A percentile compares a stretch with the other conserved stretches of the same genome.
These are phyloP conservation scores for Cladosporium sp. DNA, from an alignment of 2,329 filamentous ascomycete genomes.

Conservation along the genomic window DNA sequence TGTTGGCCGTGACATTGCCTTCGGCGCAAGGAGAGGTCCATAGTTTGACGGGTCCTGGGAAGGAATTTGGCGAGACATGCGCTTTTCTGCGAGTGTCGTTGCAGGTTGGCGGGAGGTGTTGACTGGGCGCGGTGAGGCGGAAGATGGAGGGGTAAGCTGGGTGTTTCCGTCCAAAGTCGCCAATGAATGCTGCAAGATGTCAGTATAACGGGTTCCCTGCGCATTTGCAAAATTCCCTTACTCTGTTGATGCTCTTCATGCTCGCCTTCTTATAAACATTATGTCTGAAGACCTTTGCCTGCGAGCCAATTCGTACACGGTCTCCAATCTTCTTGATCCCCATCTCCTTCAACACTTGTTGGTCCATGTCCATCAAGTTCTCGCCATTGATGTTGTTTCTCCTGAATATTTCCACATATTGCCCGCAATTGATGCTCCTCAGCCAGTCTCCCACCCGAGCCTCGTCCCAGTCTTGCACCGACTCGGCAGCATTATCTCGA, in stretches of 20 bases:
- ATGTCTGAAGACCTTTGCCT: conserved; percentile 47
- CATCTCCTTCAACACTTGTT: conserved; percentile 94
- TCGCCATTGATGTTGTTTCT: conserved; percentile 95
- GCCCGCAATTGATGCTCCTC: conserved; percentile 82
- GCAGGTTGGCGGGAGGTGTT: conserved; percentile 48
- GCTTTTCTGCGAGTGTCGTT: conserved; percentile 45
- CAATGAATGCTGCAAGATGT: conserved; percentile 67
- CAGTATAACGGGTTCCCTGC: conserved; percentile 15
- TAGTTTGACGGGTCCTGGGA: conserved; percentile 31
- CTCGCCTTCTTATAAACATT: conserved; percentile 46
- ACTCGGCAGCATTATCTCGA: conserved; percentile 43
- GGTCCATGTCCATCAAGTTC: conserved; percentile 94
- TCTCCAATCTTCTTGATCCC: conserved; percentile 98
- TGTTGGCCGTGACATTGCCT: conserved; percentile 61
- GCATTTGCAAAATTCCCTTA: conserved; percentile 43
- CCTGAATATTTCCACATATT: conserved; percentile 89
- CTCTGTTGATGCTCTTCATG: conserved; percentile 71
- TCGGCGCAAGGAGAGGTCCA: conserved; percentile 40
- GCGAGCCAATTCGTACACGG: conserved; percentile 70
- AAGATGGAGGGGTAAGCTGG: conserved; percentile 55
- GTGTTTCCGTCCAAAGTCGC: conserved; percentile 68
- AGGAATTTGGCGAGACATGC: conserved; percentile 44
- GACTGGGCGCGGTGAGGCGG: conserved; percentile 60
- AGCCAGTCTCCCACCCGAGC: conserved; percentile 89
- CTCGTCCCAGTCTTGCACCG: conserved; percentile 72